phyloP scores from a whole-genome alignment of 495 filamentous ascomycete species.

The Haplographium delicatum region DNA sequence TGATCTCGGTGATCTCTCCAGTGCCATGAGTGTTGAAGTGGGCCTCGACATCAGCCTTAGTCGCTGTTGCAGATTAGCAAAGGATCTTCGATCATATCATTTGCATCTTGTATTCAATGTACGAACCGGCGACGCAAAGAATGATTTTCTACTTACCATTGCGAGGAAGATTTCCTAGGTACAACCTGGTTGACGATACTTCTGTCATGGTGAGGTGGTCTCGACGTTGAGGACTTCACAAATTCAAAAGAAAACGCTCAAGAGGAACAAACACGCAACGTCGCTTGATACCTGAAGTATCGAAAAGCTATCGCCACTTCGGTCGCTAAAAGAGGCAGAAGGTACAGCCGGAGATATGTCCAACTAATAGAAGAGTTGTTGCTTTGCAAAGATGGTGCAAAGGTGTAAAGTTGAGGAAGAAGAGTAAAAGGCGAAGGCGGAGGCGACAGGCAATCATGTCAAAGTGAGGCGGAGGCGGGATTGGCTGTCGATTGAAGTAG shows the following conservation, averaged over 20 bases:
- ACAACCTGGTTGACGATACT: slow-evolving; percentile 86
- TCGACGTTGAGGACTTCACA: neutral
- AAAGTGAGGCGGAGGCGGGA: too few species aligned
- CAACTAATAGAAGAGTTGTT: too few species aligned
- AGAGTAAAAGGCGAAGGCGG: too few species aligned
- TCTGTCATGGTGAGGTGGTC: slow-evolving; percentile 51
- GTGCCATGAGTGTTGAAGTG: slow-evolving; percentile 94
- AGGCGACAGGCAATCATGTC: neutral
- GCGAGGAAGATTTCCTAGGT: slow-evolving; percentile 95
- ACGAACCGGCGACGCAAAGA: neutral
- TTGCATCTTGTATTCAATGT: neutral
- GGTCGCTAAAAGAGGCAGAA: too few species aligned
- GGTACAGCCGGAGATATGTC: too few species aligned
- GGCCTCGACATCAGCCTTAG: slow-evolving; percentile 91
- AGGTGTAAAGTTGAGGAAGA: too few species aligned
- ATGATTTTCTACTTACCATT: slow-evolving; percentile 63
- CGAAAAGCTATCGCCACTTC: too few species aligned
- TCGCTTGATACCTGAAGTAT: too few species aligned
- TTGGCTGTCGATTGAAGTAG: too few species aligned
- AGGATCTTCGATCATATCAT: neutral
- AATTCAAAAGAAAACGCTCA: neutral
- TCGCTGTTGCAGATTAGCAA: slow-evolving; percentile 51
- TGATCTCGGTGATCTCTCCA: slow-evolving; percentile 96
- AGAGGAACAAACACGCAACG: too few species aligned
- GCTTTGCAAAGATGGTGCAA: too few species aligned